Evolutionary conservation across 495 filamentous ascomycete species (phyloP), one percentile per base, ranked within the genome.

Genomic region (Talaromyces trachyspermus): DNA sequence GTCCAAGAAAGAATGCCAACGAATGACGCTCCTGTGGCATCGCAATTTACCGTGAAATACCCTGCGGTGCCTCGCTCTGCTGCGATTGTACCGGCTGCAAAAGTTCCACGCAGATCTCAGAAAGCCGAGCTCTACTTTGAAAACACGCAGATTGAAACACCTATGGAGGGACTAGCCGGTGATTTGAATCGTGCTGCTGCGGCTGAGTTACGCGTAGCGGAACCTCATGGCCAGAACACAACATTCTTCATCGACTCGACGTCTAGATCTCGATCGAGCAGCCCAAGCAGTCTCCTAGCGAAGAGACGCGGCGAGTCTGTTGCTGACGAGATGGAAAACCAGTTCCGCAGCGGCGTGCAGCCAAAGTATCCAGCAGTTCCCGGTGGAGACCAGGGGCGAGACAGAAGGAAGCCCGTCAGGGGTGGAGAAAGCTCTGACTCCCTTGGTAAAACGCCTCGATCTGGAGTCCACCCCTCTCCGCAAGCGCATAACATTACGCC

Each of bases 401-500:
- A n/a, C n/a, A n/a, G n/a, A n/a, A n/a, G n/a, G n/a, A 30, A 6
- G 12, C 6, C 27, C 12, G 27, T 30, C 6, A 12, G 27, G 6
- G 27, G 7, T 30, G 27, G 27, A 7, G 27, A 12, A 7, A 30
- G 27, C 12, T 6, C 27, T 30, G 27, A 30, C 6, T 6, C 27
- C 27, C 27, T 7, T 30, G 7, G 27, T 6, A 30, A 25, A 22
- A 17, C 27, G 17, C 44, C 32, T 4, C 22, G 25, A 24, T 6
- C 11, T 22, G 18, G 15, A 46, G 11, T 36, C 44, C 3, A 30
- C 29, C 0, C 44, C 18, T 23, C 32, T 12, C 7, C 39, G 12
- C 52, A 49, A n/a, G 61, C 64, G 46, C 61, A 57, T 44, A 65
- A 69, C 48, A 39, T 72, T 29, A 69, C 62, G 8, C 66, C 66